phyloP scores from a whole-genome alignment of 768 basidiomycete genomes.

The Hydnomerulius pinastri region DNA sequence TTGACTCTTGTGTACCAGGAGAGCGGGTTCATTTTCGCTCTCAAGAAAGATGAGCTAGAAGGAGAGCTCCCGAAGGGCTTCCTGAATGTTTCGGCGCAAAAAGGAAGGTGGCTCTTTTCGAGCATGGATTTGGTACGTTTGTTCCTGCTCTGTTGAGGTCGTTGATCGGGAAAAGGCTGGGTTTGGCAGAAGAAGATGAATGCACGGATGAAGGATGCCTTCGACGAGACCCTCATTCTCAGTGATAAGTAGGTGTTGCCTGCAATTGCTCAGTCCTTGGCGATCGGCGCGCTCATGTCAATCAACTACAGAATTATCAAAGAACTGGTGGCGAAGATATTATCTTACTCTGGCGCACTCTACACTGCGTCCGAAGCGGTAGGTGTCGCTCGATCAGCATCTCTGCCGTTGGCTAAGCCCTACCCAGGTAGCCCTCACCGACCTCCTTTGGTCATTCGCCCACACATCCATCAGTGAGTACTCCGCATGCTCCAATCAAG shows the following conservation, averaged over 20 bases:
- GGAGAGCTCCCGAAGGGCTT: conserved; percentile 66
- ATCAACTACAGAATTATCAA: conserved; percentile 64
- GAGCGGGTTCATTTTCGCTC: conserved; percentile 67
- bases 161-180: neutral
- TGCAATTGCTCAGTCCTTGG: neutral
- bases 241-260: conserved; percentile 64
- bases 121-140: conserved; percentile 75
- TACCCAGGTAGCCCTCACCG: conserved; percentile 76
- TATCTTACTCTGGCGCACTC: conserved; percentile 73
- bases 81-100: conserved; percentile 64
- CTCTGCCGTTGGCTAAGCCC: neutral
- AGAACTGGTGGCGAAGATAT: conserved; percentile 69
- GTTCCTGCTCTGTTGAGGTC: neutral
- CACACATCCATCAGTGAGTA: conserved; percentile 76
- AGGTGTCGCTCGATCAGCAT: neutral
- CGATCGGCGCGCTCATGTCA: neutral
- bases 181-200: conserved; percentile 77
- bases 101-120: conserved; percentile 73
- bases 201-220: conserved; percentile 83
- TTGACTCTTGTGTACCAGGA: conserved; percentile 72
- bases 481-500: neutral
- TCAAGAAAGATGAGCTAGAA: conserved; percentile 61
- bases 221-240: conserved; percentile 86
- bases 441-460: conserved; percentile 90
- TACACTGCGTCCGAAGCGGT: conserved; percentile 94